Base-by-base conservation (phyloP, 257 asterid species). In the Solanum virginianum region DNA sequence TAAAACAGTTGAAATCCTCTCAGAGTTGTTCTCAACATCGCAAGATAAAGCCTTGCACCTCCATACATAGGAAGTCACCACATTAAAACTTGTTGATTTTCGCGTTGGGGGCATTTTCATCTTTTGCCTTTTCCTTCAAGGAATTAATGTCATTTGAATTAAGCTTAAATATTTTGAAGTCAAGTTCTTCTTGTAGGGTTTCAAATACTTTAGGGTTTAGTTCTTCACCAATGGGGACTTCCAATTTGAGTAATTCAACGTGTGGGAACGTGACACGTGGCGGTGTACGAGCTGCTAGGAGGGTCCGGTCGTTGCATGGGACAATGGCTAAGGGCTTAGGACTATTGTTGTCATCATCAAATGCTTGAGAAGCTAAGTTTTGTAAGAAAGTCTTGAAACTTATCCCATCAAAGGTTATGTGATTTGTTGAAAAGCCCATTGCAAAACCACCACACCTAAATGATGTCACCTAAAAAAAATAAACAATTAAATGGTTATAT, bases 391-490 rank as follows among this genome's bases (percentile, higher is more conserved):
- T 56, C 55, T 94, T 94, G 93, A 89, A 90, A 89, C 97, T 90
- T 59, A 89, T 16, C 20, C 99, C 99, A 71, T 95, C 99, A 53
- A 93, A 90, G 18, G 90, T 84, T 8, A 81, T 88, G 62, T 95
- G 99, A 87, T 92, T 95, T 41, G 92, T 93, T 16, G 99, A 92
- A 10, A 87, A 2, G 12, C 94, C 98, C 89, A 95, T 18, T 36
- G 89, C 94, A 84, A 95, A 93, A 83, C 98, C 96, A 53, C 99
- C 99, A 80, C 99, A 95, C 77, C 88, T 93, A 85, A 95, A 95
- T 77, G 98, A 90, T 60, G 99, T 95, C 9, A 94, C 92, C 98
- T 95, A 80, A 62, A 74, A 60, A 83, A 20, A 45, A 59, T 69
- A 65, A 75, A 69, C 9, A 83, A 57, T 26, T 16, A 24, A 65